Evolutionary conservation across 1,284 basidiomycete species (phyloP).

Genomic region (Naganishia cerealis): DNA sequence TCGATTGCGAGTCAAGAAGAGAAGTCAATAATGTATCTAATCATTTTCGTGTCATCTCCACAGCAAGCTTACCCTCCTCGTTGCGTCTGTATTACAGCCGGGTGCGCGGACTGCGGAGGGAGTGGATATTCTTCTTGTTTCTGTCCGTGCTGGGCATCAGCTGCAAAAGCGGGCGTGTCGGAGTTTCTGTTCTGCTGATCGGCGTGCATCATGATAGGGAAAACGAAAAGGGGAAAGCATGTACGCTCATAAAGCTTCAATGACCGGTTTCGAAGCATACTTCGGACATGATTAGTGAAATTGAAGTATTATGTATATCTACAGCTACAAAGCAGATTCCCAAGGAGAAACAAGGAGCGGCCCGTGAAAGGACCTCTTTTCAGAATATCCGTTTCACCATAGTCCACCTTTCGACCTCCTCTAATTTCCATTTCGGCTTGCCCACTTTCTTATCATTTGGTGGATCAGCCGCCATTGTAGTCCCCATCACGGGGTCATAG

Average conservation of each 20-base stretch:
- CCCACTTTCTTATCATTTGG: conserved; percentile 2
- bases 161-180: background rate
- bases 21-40: background rate
- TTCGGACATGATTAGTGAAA: background rate
- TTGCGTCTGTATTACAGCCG: background rate
- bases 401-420: conserved; percentile 84
- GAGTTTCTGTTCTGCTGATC: background rate
- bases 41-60: background rate
- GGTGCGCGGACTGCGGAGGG: background rate
- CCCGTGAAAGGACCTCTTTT: background rate
- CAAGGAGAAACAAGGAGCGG: background rate
- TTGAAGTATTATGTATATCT: background rate
- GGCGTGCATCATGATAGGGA: background rate
- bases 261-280: background rate
- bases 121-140: too few species aligned
- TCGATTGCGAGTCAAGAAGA: background rate
- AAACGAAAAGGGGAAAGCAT: conserved; percentile 1
- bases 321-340: background rate
- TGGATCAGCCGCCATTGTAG: background rate
- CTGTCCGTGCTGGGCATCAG: background rate
- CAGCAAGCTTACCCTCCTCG: conserved; percentile 13
- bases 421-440: conserved; percentile 62
- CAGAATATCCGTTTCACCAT: conserved; percentile 80
- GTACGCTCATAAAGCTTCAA: background rate
- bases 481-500: conserved; percentile 44